These are phyloP conservation scores for Alliaria petiolata DNA, from an alignment of 345 rosid species.

Conservation along the genomic window DNA sequence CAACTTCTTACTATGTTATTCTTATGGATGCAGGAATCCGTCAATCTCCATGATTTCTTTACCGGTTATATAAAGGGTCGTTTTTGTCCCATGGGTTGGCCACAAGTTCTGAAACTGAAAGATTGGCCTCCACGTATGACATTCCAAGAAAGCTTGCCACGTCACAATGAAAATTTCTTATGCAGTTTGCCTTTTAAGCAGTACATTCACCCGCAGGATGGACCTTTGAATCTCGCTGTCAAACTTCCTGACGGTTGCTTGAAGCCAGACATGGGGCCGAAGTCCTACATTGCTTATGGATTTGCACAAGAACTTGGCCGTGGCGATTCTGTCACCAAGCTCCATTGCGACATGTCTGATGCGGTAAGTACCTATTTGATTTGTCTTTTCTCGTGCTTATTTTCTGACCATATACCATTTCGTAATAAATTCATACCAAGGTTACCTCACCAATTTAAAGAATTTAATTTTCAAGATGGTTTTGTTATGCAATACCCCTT, in stretches of 20 bases:
- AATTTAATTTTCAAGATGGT: no score
- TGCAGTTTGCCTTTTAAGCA: constrained; percentile 62
- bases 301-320: constrained; percentile 61
- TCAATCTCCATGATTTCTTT: constrained; percentile 55
- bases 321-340: constrained; percentile 84
- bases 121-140: constrained; percentile 73
- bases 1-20: not conserved
- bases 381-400: not conserved
- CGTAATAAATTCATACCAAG: not conserved
- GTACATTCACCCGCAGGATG: constrained; percentile 56
- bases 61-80: constrained; percentile 41
- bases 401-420: not conserved
- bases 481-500: no score
- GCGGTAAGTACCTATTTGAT: constrained; percentile 40
- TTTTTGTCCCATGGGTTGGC: constrained; percentile 40
- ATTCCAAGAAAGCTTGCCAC: constrained; percentile 53
- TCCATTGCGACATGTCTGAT: constrained; percentile 84
- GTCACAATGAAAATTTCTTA: constrained; percentile 58
- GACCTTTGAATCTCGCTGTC: constrained; percentile 54
- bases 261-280: constrained; percentile 83
- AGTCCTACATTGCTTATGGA: constrained; percentile 73
- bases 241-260: constrained; percentile 44
- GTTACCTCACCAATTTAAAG: no score
- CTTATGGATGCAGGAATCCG: constrained; percentile 41
- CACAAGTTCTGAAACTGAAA: constrained; percentile 57